phyloP scores from a whole-genome alignment of 2,329 filamentous ascomycete genomes.

The Tolypocladium cylindrosporum region DNA sequence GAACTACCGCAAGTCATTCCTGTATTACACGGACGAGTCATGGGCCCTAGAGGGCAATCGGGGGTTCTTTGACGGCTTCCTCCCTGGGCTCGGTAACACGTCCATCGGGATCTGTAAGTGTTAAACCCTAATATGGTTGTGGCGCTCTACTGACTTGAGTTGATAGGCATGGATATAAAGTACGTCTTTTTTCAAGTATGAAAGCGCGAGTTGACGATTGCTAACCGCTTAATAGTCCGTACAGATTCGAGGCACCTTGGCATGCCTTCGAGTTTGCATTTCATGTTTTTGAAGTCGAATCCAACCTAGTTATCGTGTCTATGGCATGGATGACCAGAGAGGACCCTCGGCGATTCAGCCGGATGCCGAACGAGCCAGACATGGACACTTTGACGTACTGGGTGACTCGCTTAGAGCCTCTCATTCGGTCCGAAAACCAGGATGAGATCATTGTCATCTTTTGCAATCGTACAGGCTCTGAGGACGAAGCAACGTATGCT shows the following conservation, averaged over 20 bases:
- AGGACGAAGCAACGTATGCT: constrained; percentile 58
- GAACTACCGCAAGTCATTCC: constrained; percentile 50
- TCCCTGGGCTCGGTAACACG: constrained; percentile 39
- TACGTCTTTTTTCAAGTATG: constrained; percentile 19
- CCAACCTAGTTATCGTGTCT: constrained; percentile 56
- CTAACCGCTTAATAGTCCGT: constrained; percentile 15
- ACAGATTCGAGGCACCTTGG: constrained; percentile 30
- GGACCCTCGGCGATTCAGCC: constrained; percentile 34
- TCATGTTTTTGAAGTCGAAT: constrained; percentile 44
- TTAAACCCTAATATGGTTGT: neutral
- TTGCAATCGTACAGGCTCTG: constrained; percentile 59
- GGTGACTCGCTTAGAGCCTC: constrained; percentile 59
- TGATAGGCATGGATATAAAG: constrained; percentile 48
- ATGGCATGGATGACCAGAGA: constrained; percentile 70
- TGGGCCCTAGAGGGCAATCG: constrained; percentile 46
- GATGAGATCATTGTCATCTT: constrained; percentile 60
- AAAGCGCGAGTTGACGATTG: neutral
- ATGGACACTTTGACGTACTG: constrained; percentile 68
- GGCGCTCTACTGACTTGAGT: neutral
- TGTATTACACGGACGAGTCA: constrained; percentile 51
- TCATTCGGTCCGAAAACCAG: constrained; percentile 39
- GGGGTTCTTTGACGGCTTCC: constrained; percentile 37
- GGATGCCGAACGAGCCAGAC: constrained; percentile 49
- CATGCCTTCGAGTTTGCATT: constrained; percentile 33
- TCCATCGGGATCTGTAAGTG: constrained; percentile 46